Base-by-base conservation (phyloP, 208 protist species). In the Crithidia fasciculata region DNA sequence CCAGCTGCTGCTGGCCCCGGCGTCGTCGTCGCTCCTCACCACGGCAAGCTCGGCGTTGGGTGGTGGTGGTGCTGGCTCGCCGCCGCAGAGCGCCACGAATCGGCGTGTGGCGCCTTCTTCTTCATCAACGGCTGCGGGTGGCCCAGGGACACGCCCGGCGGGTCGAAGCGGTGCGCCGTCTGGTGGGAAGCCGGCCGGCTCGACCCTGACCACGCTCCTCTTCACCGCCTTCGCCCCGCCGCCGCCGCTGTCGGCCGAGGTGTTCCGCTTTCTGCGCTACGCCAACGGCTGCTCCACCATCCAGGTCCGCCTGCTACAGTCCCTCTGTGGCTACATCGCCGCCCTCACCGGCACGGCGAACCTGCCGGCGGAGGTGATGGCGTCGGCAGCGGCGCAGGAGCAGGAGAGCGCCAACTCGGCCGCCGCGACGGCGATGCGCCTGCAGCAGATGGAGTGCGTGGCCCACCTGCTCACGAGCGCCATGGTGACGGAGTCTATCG, bases 201-300 rank as follows among this genome's bases (percentile, higher is more conserved):
- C 74, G 13, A n/a, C 68, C 37, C 47, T 60, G 43, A 61, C 62
- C 13, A 47, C 41, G 2, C 37, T 45, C n/a, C 28, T 63, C n/a
- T 76, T 63, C 54, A 49, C 45, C 54, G 37, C 44, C 62, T 40
- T 36, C 10, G 9, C 66, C 10, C 65, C 58, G 47, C 64, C 65
- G 16, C 73, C 73, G 50, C 59, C 69, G 12, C 76, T 96, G 18
- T 61, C 72, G 6, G 68, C 78, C 12, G 88, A 94, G 74, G 68
- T 80, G 49, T 94, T 88, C 66, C 78, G 75, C 44, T 96, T 94
- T 68, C 73, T 94, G 52, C 89, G 91, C 18, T 90, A 93, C 70
- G 73, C 85, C 41, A 94, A 92, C 77, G 87, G 91, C 59, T 94
- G 87, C 77, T 88, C 87, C 13, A 79, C 59, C 44, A 80, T 85